Percentiles rank a stretch among this genome's conserved stretches.
These are phyloP conservation scores for Fusarium compactum DNA, from an alignment of 2,329 filamentous ascomycete genomes.

Conservation along the genomic window DNA sequence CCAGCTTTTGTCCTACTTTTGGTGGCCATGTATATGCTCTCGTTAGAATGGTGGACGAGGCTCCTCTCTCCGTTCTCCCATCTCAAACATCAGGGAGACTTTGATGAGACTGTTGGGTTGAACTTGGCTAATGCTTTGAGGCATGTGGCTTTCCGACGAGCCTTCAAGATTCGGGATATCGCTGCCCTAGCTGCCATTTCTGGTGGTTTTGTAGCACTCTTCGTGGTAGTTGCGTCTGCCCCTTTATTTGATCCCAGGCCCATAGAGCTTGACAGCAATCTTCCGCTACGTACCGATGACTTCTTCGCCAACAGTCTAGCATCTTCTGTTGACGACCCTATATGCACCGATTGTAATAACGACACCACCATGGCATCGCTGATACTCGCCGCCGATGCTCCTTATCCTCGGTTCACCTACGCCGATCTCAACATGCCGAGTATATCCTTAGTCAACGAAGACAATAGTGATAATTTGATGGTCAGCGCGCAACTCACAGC, in stretches of 20 bases:
- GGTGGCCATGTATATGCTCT: slow-evolving; percentile 49
- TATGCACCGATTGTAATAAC: slow-evolving; percentile 43
- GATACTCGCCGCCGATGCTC: slow-evolving; percentile 51
- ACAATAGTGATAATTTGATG: slow-evolving; percentile 14
- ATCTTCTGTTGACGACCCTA: slow-evolving; percentile 39
- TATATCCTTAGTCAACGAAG: slow-evolving; percentile 34
- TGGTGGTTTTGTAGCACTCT: slow-evolving; percentile 46
- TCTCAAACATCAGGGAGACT: slow-evolving; percentile 46
- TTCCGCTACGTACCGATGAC: slow-evolving; percentile 47
- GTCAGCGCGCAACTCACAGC: slow-evolving; percentile 49
- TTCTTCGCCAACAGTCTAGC: slow-evolving; percentile 49
- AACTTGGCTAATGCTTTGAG: slow-evolving; percentile 51
- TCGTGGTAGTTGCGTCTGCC: slow-evolving; percentile 50
- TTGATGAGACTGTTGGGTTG: slow-evolving; percentile 48
- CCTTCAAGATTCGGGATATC: slow-evolving; percentile 45
- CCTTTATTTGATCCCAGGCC: slow-evolving; percentile 51
- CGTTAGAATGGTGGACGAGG: slow-evolving; percentile 50
- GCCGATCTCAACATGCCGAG: slow-evolving; percentile 48
- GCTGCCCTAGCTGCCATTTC: slow-evolving; percentile 47
- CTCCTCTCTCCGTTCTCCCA: slow-evolving; percentile 51
- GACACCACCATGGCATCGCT: slow-evolving; percentile 52
- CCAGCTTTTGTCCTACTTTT: slow-evolving; percentile 49
- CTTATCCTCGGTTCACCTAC: slow-evolving; percentile 54
- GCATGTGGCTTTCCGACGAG: slow-evolving; percentile 46
- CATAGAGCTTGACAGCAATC: slow-evolving; percentile 35